These are phyloP conservation scores for Pseudogymnoascus sp. DNA, from an alignment of 2,329 filamentous ascomycete genomes.

Conservation along the genomic window DNA sequence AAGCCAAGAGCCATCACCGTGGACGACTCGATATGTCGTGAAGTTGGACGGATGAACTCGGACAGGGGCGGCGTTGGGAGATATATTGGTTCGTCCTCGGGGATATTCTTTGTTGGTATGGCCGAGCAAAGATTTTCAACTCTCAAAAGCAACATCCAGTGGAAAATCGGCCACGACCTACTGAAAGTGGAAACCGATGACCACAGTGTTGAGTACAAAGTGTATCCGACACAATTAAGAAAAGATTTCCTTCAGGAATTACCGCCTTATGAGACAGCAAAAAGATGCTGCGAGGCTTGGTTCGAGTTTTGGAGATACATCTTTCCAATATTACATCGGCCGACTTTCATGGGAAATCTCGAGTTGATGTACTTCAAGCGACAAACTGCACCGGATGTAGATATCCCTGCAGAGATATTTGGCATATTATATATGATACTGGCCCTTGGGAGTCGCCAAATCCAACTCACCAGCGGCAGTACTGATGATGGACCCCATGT, in stretches of 20 bases:
- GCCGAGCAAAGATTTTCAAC: conserved; percentile 14
- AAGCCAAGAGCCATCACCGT: not conserved
- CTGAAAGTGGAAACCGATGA: conserved; percentile 16
- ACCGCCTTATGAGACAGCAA: conserved; percentile 13
- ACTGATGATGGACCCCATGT: conserved; percentile 11
- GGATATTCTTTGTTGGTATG: conserved; percentile 16
- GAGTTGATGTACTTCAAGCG: conserved; percentile 10
- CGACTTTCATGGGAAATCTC: conserved; percentile 13
- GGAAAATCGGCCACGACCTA: conserved; percentile 13
- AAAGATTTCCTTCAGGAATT: not conserved
- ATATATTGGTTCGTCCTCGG: conserved; percentile 16
- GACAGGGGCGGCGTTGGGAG: conserved; percentile 14
- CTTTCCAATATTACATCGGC: conserved; percentile 16
- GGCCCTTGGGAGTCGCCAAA: conserved; percentile 15
- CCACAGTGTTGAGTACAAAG: conserved; percentile 12
- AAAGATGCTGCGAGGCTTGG: conserved; percentile 14
- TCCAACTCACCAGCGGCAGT: conserved; percentile 10
- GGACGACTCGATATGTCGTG: conserved; percentile 15
- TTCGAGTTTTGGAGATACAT: conserved; percentile 16
- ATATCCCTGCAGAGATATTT: conserved; percentile 10
- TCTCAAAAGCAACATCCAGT: conserved; percentile 7
- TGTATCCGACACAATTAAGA: not conserved
- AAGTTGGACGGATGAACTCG: conserved; percentile 16
- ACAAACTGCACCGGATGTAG: not conserved
- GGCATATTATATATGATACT: conserved; percentile 15